Percentiles rank a stretch among this genome's conserved stretches.
These are phyloP conservation scores for Tolypocladium capitatum DNA, from an alignment of 2,329 filamentous ascomycete species.

Conservation along the genomic window DNA sequence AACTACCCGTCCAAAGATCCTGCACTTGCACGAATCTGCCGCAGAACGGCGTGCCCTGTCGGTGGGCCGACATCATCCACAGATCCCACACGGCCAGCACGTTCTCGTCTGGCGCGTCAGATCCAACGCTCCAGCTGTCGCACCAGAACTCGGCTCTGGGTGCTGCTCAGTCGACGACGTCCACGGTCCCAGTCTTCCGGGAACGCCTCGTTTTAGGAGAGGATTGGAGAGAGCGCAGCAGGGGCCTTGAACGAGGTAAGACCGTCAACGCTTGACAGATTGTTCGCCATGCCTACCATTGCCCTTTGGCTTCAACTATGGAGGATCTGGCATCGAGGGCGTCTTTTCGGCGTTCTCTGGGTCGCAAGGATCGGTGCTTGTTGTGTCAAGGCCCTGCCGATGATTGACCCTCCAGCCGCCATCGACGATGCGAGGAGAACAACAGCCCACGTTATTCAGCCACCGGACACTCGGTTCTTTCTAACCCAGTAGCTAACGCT, in stretches of 20 bases:
- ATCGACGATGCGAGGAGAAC: neutral
- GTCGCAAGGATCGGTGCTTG: neutral
- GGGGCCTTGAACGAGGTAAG: neutral
- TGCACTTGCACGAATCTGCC: slow-evolving; percentile 11
- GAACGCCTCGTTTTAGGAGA: neutral
- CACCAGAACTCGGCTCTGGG: neutral
- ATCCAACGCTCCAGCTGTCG: neutral
- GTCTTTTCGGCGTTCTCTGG: neutral
- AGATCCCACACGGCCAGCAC: neutral
- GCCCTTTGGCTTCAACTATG: neutral
- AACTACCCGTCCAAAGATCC: slow-evolving; percentile 18
- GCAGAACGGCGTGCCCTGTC: neutral
- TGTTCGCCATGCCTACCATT: neutral
- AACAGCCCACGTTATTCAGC: neutral
- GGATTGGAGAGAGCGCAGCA: neutral
- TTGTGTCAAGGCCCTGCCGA: neutral
- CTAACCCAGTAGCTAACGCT: neutral
- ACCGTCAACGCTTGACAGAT: neutral
- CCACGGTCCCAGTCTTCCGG: neutral
- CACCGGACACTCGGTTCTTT: neutral
- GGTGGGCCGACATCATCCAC: neutral
- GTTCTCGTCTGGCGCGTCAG: neutral
- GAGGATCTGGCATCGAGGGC: no score
- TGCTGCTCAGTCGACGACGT: no score
- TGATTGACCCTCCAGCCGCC: neutral